A percentile compares a stretch with the other conserved stretches of the same genome.
phyloP scores from a whole-genome alignment of 1,139 yeast species.

The Nakaseomyces delphensis region DNA sequence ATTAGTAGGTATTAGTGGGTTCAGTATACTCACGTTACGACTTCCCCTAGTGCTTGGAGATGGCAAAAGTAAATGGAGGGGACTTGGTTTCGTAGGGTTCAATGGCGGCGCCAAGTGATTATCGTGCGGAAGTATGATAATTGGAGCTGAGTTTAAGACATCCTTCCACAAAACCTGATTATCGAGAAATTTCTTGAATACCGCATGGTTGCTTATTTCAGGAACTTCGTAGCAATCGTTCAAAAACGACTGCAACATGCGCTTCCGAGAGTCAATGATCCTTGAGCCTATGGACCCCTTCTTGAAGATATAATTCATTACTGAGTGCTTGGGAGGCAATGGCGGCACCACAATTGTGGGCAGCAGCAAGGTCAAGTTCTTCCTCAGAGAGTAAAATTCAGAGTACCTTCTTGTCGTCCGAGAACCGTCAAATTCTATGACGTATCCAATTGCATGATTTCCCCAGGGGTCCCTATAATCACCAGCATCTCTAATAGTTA shows the following conservation, averaged over 20 bases:
- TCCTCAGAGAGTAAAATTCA: conserved; percentile 79
- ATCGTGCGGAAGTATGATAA: conserved; percentile 44
- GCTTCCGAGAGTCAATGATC: conserved; percentile 55
- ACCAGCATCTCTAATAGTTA: conserved; percentile 28
- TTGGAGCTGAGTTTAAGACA: conserved; percentile 50
- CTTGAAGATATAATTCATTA: conserved; percentile 32
- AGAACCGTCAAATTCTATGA: conserved; percentile 47
- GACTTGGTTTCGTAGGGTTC: conserved; percentile 45
- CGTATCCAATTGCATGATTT: conserved; percentile 72
- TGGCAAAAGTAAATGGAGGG: conserved; percentile 60
- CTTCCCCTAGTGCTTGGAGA: conserved; percentile 24
- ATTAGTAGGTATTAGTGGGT: conserved; percentile 3
- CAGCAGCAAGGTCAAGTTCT: conserved; percentile 56
- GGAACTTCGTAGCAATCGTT: conserved; percentile 61
- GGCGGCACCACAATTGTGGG: conserved; percentile 91
- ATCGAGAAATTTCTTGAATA: conserved; percentile 72
- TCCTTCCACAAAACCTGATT: conserved; percentile 74
- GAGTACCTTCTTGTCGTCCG: conserved; percentile 67
- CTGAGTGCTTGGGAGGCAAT: conserved; percentile 82
- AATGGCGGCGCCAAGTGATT: conserved; percentile 49
- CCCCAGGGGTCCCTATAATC: conserved; percentile 36
- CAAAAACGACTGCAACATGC: conserved; percentile 68
- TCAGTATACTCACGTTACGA: not conserved
- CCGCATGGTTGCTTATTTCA: conserved; percentile 43
- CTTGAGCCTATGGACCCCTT: conserved; percentile 43